Percentiles rank a stretch among this genome's conserved stretches.
These are phyloP conservation scores for Talaromyces trachyspermus DNA, from an alignment of 495 filamentous ascomycete genomes.

Conservation along the genomic window DNA sequence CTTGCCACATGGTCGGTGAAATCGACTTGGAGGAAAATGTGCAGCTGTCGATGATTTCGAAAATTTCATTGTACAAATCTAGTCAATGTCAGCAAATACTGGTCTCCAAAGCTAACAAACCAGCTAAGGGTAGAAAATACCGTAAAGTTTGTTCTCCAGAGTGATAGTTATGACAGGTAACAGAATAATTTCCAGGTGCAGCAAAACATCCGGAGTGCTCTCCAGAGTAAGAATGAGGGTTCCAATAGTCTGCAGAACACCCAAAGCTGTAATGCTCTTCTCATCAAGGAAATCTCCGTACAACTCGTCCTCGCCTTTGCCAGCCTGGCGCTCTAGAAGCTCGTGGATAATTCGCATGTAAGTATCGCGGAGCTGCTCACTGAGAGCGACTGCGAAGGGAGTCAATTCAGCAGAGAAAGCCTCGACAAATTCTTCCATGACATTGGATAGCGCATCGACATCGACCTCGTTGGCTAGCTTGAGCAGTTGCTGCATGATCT, in stretches of 20 bases:
- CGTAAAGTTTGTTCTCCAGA: conserved; percentile 93
- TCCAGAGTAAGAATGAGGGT: conserved; percentile 94
- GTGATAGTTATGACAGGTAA: conserved; percentile 97
- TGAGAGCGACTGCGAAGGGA: conserved; percentile 94
- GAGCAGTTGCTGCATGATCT: conserved; percentile 97
- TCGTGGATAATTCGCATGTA: conserved; percentile 92
- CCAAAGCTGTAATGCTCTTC: conserved; percentile 95
- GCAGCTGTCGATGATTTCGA: conserved; percentile 98
- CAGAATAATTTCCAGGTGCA: conserved; percentile 88
- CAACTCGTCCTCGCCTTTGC: conserved; percentile 66
- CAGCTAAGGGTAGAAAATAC: conserved; percentile 19
- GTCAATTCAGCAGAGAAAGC: conserved; percentile 94
- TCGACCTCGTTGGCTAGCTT: conserved; percentile 95
- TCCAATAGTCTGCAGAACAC: conserved; percentile 94
- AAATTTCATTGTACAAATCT: conserved; percentile 95
- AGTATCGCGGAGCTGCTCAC: conserved; percentile 92
- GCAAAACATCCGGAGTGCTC: conserved; percentile 88
- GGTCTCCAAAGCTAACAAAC: background rate
- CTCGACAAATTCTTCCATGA: conserved; percentile 99
- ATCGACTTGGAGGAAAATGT: conserved; percentile 97
- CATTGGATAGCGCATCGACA: conserved; percentile 89
- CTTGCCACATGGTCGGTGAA: conserved; percentile 94
- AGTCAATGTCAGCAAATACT: conserved; percentile 16
- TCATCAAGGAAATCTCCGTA: conserved; percentile 92
- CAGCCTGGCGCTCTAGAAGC: conserved; percentile 72